Evolutionary conservation across 106 monocot species (phyloP).

Genomic region (Dendrobium catenatum): DNA sequence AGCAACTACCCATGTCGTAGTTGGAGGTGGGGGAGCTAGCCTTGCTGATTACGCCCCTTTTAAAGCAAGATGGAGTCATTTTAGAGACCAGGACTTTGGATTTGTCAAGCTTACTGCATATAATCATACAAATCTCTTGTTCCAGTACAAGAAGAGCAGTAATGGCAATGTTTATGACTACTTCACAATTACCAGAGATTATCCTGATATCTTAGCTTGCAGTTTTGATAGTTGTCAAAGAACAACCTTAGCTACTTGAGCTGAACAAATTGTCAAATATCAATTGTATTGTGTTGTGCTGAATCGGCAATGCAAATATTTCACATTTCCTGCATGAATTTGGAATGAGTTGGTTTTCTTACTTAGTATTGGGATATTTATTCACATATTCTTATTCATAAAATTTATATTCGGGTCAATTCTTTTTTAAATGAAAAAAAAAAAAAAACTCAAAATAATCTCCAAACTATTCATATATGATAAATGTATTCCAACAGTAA

Average conservation of each 20-base stretch:
- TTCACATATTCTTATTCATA: no score
- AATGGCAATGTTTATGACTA: constrained; percentile 66
- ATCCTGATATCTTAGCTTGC: constrained; percentile 69
- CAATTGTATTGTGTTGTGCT: background rate
- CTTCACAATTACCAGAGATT: constrained; percentile 71
- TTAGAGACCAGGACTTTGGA: constrained; percentile 58
- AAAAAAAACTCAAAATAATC: no score
- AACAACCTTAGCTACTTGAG: constrained; percentile 60
- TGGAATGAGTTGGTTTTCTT: background rate
- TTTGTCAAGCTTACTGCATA: constrained; percentile 78
- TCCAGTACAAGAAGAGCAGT: constrained; percentile 81
- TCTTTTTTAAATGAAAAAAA: no score
- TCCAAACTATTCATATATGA: no score
- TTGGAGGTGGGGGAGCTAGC: constrained; percentile 70
- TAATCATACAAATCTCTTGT: constrained; percentile 54
- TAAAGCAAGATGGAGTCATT: constrained; percentile 57
- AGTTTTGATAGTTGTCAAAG: constrained; percentile 56
- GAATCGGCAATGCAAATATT: background rate
- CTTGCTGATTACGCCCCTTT: constrained; percentile 41
- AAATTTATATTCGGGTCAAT: no score
- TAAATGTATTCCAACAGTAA: no score
- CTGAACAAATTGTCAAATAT: background rate
- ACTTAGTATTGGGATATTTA: no score
- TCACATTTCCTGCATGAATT: background rate
- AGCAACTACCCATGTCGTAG: constrained; percentile 89